Evolutionary conservation across 441 rosid genomes (phyloP).

Genomic region (Macaranga tanarius): DNA sequence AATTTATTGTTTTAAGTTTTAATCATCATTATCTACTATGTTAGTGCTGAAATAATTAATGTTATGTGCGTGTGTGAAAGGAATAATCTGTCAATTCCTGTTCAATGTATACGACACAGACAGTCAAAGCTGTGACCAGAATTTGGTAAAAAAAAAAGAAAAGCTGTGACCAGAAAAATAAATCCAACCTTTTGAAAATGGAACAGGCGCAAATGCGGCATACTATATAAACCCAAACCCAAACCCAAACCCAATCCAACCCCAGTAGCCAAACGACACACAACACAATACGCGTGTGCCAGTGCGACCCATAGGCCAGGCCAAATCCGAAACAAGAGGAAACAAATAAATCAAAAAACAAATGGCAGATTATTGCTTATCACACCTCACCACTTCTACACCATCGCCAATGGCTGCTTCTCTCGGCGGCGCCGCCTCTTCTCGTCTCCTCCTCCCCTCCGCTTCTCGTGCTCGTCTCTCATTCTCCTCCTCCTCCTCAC

Average conservation of each 20-base stretch:
- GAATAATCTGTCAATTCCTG: too few species aligned
- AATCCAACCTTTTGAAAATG: background rate
- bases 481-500: conserved; percentile 20
- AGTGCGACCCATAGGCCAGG: conserved; percentile 10
- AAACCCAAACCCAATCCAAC: background rate
- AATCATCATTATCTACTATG: too few species aligned
- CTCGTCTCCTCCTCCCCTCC: conserved; percentile 48
- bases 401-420: conserved; percentile 59
- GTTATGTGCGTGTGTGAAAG: too few species aligned
- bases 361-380: conserved; percentile 31
- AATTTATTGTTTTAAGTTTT: too few species aligned
- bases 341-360: conserved; percentile 2
- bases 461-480: conserved; percentile 27
- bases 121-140: background rate
- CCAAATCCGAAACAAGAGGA: conserved; percentile 15
- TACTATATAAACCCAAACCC: conserved; percentile 6
- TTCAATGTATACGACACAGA: too few species aligned
- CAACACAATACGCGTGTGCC: conserved; percentile 4
- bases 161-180: background rate
- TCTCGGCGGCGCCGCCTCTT: conserved; percentile 45
- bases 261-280: background rate
- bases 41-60: too few species aligned
- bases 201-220: background rate
- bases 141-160: too few species aligned
- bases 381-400: conserved; percentile 23